phyloP scores from a whole-genome alignment of 1,284 basidiomycete genomes.

The Trichosporon asahii region DNA sequence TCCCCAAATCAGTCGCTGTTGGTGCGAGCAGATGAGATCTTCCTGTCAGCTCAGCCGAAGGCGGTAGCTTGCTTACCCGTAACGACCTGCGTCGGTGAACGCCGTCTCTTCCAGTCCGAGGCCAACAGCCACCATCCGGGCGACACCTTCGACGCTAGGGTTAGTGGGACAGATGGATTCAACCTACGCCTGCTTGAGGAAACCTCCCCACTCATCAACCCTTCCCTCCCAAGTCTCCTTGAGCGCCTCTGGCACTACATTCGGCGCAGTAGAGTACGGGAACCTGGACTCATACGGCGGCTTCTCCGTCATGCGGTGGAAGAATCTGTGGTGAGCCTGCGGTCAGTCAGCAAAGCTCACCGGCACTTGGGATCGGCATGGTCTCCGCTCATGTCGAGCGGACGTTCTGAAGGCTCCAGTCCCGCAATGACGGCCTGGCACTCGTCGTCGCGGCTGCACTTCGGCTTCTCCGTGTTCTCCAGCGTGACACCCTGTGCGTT shows the following conservation, averaged over 20 bases:
- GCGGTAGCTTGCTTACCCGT: constrained; percentile 60
- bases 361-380: constrained; percentile 85
- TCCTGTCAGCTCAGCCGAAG: neutral
- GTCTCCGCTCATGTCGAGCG: constrained; percentile 65
- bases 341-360: constrained; percentile 18
- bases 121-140: constrained; percentile 77
- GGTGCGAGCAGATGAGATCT: constrained; percentile 86
- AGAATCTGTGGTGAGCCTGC: constrained; percentile 57
- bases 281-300: constrained; percentile 75
- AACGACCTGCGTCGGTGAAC: constrained; percentile 72
- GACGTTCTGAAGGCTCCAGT: constrained; percentile 70
- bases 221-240: constrained; percentile 61
- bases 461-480: constrained; percentile 88
- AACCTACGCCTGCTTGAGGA: constrained; percentile 77
- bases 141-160: constrained; percentile 68
- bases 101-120: constrained; percentile 65
- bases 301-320: constrained; percentile 75
- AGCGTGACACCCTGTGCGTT: constrained; percentile 72
- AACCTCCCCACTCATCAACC: constrained; percentile 74
- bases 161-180: neutral
- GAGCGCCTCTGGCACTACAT: constrained; percentile 68
- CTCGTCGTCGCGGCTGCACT: constrained; percentile 60
- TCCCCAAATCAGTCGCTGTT: constrained; percentile 78
- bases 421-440: constrained; percentile 46
- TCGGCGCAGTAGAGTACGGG: constrained; percentile 69